These are phyloP conservation scores for Apiotrichum sp. DNA, from an alignment of 1,284 basidiomycete species.

Conservation along the genomic window DNA sequence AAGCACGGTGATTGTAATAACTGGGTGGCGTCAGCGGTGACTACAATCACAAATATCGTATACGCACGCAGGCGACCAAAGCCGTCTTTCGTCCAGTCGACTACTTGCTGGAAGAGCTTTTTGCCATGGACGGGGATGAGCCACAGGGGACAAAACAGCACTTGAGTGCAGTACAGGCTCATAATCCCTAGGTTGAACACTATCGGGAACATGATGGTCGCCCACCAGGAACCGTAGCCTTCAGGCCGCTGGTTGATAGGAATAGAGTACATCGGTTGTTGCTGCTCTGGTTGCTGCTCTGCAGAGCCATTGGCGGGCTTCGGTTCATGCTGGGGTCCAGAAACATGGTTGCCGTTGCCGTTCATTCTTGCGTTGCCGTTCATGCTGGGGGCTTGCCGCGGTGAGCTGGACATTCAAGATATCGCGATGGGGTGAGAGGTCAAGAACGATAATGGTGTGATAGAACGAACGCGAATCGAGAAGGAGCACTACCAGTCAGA, in stretches of 20 bases:
- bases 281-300: no score
- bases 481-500: no score
- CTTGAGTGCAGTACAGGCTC: slow-evolving; percentile 64
- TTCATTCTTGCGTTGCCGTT: no score
- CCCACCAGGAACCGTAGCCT: slow-evolving; percentile 54
- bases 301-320: no score
- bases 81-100: slow-evolving; percentile 73
- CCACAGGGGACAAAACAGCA: slow-evolving; percentile 58
- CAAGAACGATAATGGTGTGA: no score
- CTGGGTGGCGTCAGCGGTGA: slow-evolving; percentile 43
- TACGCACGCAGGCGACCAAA: slow-evolving; percentile 67
- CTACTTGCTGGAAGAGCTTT: slow-evolving; percentile 49
- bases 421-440: no score
- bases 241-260: slow-evolving; percentile 59
- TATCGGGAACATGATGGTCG: slow-evolving; percentile 55
- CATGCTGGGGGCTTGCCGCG: no score
- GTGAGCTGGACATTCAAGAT: no score
- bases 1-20: slow-evolving; percentile 55
- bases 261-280: slow-evolving; percentile 49
- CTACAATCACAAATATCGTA: slow-evolving; percentile 53
- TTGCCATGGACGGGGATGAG: slow-evolving; percentile 53
- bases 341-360: no score
- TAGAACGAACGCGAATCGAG: no score
- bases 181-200: slow-evolving; percentile 64
- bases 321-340: no score